Evolutionary conservation across 2,329 filamentous ascomycete species (phyloP), one percentile per base, ranked within the genome.

Genomic region (Fusarium aywerte): DNA sequence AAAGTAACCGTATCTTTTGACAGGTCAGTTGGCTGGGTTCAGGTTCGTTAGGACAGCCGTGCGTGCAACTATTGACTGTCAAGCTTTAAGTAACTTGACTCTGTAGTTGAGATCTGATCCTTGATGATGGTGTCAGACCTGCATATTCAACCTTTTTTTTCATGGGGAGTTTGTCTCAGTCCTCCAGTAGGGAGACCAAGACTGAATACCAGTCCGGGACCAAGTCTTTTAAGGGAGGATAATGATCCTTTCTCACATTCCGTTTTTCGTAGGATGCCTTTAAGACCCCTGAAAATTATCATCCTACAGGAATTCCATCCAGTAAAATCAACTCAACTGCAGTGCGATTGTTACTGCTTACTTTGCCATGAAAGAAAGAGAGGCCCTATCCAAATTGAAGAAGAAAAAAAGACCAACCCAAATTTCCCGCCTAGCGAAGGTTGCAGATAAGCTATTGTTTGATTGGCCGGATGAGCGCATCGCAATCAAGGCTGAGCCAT

Each of bases 371-470:
- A 10, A 27, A 20, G 5, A 21, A 16, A 44, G 56, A 61, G 57
- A 32, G 50, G 50, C 23, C 32, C 33, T 27, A 32, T 55, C 16
- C 47, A 64, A 53, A 58, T 59, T 59, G 23, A 39, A 18, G 25
- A 32, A 23, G 32, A 18, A 43, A 45, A 40, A 40, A 50, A 40
- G 39, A 51, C 58, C 62, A 67, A 67, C 63, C 21, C 58, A 65
- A 63, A 68, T 68, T 50, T 68, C 65, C 65, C 64, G 63, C 13
- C 31, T 25, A 49, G 58, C 58, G 50, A 27, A 59, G 36, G 50
- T 38, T 64, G 63, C 52, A 60, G 52, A 55, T 48, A 47, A 35
- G 31, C 52, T 40, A 39, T 33, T 43, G 20, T 44, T 20, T 51
- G 21, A 67, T 67, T 67, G 65, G 65, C 1, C 20, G 40, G 29